Base-by-base conservation (phyloP, 2,329 filamentous ascomycete genomes). In the Botrytis tulipae region DNA sequence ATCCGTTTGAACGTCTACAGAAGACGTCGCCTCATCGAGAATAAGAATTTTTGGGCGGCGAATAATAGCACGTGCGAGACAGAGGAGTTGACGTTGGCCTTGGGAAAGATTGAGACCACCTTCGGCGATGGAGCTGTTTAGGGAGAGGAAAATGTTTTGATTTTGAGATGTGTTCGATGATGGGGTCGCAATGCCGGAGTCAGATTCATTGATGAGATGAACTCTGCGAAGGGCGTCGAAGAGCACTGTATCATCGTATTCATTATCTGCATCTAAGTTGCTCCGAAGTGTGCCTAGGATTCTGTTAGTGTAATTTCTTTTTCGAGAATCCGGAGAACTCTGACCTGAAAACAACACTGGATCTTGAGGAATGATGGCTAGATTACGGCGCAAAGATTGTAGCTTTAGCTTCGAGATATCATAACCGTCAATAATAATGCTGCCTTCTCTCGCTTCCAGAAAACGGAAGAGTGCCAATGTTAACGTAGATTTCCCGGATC, bases 11-110 rank as follows among this genome's bases (percentile, higher is more conserved):
- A 92, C 92, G 81, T 94, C 92, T 4, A 94, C 91, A 0, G 92
- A 91, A 1, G 81, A 79, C 0, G 95, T 98, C 1, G 95, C 95
- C 83, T 98, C 95, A 84, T 98, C 95, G 82, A 94, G 97, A 63
- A 98, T 90, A 77, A 98, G 97, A 82, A 98, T 97, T 77, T 92
- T 93, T 0, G 91, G 92, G 60, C 91, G 89, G 51, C 94, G 90
- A 8, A 98, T 94, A 3, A 98, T 88, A 0, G 95, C 95, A 1
- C 95, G 91, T 0, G 94, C 94, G 1, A 98, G 87, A 0, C 61
- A 54, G 22, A 98, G 96, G 67, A 98, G 88, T 82, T 98, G 95
- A 1, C 95, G 90, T 83, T 98, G 95, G 22, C 95, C 95, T 35
- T 97, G 90, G 9, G 77, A 79, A 7, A 85, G 71, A 46, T 77